A percentile compares a stretch with the other conserved stretches of the same genome.
Evolutionary conservation across 169 alveolate genomes (phyloP).

Genomic region (Plasmodium adleri): DNA sequence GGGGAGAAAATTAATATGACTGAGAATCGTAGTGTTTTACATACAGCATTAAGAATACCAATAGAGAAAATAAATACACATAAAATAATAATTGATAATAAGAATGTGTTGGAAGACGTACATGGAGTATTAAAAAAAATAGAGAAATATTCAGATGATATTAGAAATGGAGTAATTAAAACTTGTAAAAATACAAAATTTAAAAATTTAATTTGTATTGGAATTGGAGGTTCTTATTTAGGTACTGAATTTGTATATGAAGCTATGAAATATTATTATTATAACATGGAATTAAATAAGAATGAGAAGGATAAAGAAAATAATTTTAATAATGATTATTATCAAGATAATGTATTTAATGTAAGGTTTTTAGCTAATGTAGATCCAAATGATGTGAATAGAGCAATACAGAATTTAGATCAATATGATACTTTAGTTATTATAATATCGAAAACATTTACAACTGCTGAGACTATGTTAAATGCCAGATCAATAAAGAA

Average conservation of each 20-base stretch:
- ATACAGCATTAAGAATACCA: slow-evolving; percentile 95
- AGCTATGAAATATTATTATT: slow-evolving; percentile 91
- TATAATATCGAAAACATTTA: slow-evolving; percentile 98
- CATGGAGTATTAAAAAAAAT: slow-evolving; percentile 85
- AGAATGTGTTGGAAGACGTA: slow-evolving; percentile 79
- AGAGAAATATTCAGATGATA: slow-evolving; percentile 81
- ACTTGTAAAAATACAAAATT: slow-evolving; percentile 95
- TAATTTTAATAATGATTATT: not conserved
- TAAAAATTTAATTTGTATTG: slow-evolving; percentile 94
- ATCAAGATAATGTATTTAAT: slow-evolving; percentile 55
- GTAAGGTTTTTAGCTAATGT: slow-evolving; percentile 98
- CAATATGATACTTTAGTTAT: slow-evolving; percentile 87
- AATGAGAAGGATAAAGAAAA: slow-evolving; percentile 5
- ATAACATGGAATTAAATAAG: slow-evolving; percentile 16
- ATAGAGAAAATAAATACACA: slow-evolving; percentile 75
- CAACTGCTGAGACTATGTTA: slow-evolving; percentile 99
- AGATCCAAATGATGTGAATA: slow-evolving; percentile 96
- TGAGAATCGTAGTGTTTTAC: slow-evolving; percentile 97
- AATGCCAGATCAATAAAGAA: slow-evolving; percentile 95
- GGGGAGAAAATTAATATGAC: slow-evolving; percentile 96
- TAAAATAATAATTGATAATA: slow-evolving; percentile 81
- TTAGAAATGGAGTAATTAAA: slow-evolving; percentile 90
- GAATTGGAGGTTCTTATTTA: slow-evolving; percentile 99
- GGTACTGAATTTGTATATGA: slow-evolving; percentile 96
- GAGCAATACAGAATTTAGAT: slow-evolving; percentile 94